phyloP scores from a whole-genome alignment of 2,329 filamentous ascomycete species.

The Cladosporium austrohemisphaericum region DNA sequence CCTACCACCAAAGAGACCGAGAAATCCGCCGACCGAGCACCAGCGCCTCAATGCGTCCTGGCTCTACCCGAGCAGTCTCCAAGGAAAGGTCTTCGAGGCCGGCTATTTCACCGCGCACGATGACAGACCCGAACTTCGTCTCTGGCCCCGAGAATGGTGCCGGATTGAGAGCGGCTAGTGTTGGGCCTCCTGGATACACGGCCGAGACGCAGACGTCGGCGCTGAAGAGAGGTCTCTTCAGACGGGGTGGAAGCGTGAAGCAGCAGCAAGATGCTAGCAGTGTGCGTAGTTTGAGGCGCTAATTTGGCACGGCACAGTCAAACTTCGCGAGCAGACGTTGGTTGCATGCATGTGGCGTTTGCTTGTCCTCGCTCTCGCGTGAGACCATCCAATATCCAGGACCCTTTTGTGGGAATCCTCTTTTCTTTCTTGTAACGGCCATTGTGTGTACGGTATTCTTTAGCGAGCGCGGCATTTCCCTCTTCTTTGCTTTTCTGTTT shows the following conservation, averaged over 20 bases:
- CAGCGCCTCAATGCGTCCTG: background rate
- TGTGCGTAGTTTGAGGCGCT: background rate
- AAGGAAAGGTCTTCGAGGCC: background rate
- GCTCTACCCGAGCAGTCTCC: conserved; percentile 1
- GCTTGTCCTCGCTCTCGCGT: too few species aligned
- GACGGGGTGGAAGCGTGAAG: conserved; percentile 6
- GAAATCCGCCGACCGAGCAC: conserved; percentile 19
- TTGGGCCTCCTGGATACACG: background rate
- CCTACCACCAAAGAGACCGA: conserved; percentile 16
- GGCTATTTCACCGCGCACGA: background rate
- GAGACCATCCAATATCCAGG: too few species aligned
- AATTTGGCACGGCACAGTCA: too few species aligned
- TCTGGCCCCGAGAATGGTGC: too few species aligned
- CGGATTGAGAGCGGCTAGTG: background rate
- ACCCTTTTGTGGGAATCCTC: too few species aligned
- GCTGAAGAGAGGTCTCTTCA: conserved; percentile 5
- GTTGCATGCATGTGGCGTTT: too few species aligned
- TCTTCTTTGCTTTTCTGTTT: too few species aligned
- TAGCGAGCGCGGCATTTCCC: too few species aligned
- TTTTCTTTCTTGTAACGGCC: too few species aligned
- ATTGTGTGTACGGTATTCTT: too few species aligned
- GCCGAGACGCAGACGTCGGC: background rate
- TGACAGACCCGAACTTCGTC: background rate
- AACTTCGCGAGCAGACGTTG: too few species aligned
- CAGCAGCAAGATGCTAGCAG: background rate